Base-by-base conservation (phyloP, 257 asterid genomes). In the Solanum chilense region DNA sequence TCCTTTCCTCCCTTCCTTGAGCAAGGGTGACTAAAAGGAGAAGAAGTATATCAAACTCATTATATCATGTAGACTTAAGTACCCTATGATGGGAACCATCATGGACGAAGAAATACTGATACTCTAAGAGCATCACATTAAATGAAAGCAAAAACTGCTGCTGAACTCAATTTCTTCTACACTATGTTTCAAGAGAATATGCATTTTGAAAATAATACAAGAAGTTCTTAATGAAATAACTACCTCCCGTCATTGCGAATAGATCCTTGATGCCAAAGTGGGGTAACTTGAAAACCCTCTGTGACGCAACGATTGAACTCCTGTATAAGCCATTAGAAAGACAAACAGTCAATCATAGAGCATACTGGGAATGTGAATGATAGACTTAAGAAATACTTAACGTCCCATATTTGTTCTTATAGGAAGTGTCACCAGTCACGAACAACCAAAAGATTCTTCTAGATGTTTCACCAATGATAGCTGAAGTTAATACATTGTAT, bases 201-300 rank as follows among this genome's bases (percentile, higher is more conserved):
- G 31, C 70, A 81, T 81, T 29, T 81, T 27, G 12, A 9, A 49
- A 81, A 47, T 68, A 80, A 29, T 16, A 29, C 21, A 81, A 81
- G 85, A 80, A 80, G 29, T 62, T 45, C 77, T 52, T 21, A 83
- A 86, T 18, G 62, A 68, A 29, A 80, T 60, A 82, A 49, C 86
- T 86, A 97, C 99, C 99, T 95, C 89, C 98, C 99, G 60, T 97
- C 96, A 88, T 97, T 95, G 68, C 97, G 82, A 76, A 97, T 92
- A 86, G 82, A 93, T 81, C 99, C 99, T 87, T 97, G 99, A 90
- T 97, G 94, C 98, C 98, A 97, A 85, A 95, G 89, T 78, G 99
- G 99, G 87, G 99, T 94, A 41, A 94, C 99, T 91, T 97, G 99
- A 93, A 94, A 97, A 86, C 99, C 99, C 90, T 97, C 98, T 35